These are phyloP conservation scores for Celoporthe dispersa DNA, from an alignment of 2,329 filamentous ascomycete species.

Conservation along the genomic window DNA sequence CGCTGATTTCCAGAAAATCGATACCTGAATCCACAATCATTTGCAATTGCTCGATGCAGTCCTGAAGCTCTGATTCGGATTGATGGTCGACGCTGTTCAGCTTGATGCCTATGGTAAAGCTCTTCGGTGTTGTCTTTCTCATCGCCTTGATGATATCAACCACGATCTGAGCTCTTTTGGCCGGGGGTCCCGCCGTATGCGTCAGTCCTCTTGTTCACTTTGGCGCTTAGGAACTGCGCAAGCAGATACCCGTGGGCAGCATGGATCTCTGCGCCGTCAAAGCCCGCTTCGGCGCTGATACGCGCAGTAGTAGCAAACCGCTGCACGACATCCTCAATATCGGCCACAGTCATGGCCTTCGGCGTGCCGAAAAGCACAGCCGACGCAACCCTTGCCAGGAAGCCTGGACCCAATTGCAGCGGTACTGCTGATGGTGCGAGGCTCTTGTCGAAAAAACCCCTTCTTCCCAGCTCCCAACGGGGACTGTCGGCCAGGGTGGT, in stretches of 20 bases:
- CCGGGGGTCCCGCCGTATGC: conserved; percentile 57
- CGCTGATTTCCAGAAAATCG: conserved; percentile 72
- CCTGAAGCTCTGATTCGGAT: conserved; percentile 47
- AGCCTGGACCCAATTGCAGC: conserved; percentile 45
- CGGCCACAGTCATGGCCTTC: conserved; percentile 60
- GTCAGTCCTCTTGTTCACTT: conserved; percentile 57
- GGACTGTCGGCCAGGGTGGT: conserved; percentile 64
- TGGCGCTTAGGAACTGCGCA: conserved; percentile 57
- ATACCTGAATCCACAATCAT: conserved; percentile 53
- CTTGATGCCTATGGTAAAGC: conserved; percentile 58
- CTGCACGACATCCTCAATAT: conserved; percentile 57
- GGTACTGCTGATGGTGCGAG: conserved; percentile 48
- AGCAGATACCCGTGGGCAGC: conserved; percentile 62
- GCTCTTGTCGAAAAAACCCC: conserved; percentile 57
- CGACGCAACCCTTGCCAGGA: conserved; percentile 40
- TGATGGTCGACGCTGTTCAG: conserved; percentile 64
- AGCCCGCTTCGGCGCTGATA: conserved; percentile 50
- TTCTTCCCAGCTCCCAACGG: conserved; percentile 32
- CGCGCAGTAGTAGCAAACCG: conserved; percentile 59
- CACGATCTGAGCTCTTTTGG: conserved; percentile 53
- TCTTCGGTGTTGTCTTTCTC: conserved; percentile 41
- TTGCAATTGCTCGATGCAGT: conserved; percentile 63
- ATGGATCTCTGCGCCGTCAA: conserved; percentile 51
- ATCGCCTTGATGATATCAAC: conserved; percentile 54
- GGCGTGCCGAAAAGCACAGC: conserved; percentile 56